Base-by-base conservation (phyloP, 2,329 filamentous ascomycete genomes). In the Sporothrix mexicana region DNA sequence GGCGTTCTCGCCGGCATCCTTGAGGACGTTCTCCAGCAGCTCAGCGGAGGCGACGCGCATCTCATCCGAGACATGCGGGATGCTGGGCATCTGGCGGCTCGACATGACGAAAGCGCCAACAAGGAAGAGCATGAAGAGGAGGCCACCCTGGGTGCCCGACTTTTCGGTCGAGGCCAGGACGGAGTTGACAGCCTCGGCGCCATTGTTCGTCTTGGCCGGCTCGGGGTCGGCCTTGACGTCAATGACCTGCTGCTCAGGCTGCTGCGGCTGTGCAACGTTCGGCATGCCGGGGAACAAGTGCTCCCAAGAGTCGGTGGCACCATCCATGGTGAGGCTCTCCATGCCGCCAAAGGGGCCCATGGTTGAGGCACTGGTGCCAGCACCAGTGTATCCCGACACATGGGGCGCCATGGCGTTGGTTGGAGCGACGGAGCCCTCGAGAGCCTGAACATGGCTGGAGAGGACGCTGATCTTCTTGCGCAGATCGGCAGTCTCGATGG, bases 91-190 rank as follows among this genome's bases (percentile, higher is more conserved):
- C 61, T 90, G 88, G 77, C 90, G 90, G 83, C 95, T 97, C 45
- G 95, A 98, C 75, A 96, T 92, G 77, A 98, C 94, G 80, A 98
- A 97, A 70, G 96, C 96, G 80, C 96, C 96, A 76, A 97, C 95
- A 71, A 99, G 92, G 79, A 99, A 92, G 77, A 98, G 92, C 94
- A 98, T 97, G 82, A 95, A 92, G 81, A 98, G 87, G 78, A 98
- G 84, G 78, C 93, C 89, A 69, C 94, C 93, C 78, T 95, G 93
- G 77, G 93, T 91, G 74, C 91, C 87, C 73, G 88, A 84, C 83
- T 91, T 91, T 75, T 92, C 89, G 57, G 89, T 86, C 77, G 80
- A 80, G 59, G 83, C 80, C 69, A 85, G 81, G 72, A 80, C 77
- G 73, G 83, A 80, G 74, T 87, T 85, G 74, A 67, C 36, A 7